These are phyloP conservation scores for Gelatoporia subvermispora DNA, from an alignment of 768 basidiomycete species.

Conservation along the genomic window DNA sequence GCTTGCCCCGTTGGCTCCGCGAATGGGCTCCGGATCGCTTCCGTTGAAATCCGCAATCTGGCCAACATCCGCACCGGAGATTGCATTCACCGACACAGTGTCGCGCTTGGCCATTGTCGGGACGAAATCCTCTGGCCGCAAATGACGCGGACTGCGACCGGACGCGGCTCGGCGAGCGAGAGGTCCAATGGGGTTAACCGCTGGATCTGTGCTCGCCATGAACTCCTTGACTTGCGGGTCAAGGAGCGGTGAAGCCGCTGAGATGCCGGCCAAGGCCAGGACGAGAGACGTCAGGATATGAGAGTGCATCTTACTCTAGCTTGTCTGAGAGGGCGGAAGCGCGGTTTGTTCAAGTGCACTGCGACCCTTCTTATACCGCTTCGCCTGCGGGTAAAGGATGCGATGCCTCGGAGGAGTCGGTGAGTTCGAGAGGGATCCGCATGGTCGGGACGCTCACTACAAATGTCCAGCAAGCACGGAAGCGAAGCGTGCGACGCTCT, in stretches of 20 bases:
- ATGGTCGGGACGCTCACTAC: no score
- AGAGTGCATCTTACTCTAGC: no score
- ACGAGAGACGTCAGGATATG: constrained; percentile 5
- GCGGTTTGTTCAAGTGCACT: no score
- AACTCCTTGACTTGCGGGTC: constrained; percentile 8
- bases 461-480: no score
- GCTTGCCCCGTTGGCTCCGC: constrained; percentile 15
- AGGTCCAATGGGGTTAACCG: constrained; percentile 10
- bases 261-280: constrained; percentile 1
- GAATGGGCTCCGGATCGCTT: constrained; percentile 17
- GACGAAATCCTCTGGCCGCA: constrained; percentile 13
- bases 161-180: constrained; percentile 12
- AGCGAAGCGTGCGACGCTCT: no score
- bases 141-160: constrained; percentile 12
- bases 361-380: no score
- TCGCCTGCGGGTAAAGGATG: no score
- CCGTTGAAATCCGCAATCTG: constrained; percentile 17
- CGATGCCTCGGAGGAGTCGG: no score
- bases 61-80: constrained; percentile 17
- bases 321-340: no score
- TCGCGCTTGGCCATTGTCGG: constrained; percentile 12
- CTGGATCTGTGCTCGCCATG: constrained; percentile 8
- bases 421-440: no score
- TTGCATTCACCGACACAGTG: not conserved
- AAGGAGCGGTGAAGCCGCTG: not conserved